phyloP scores from a whole-genome alignment of 1,284 basidiomycete species.

The Puccinia hordei region DNA sequence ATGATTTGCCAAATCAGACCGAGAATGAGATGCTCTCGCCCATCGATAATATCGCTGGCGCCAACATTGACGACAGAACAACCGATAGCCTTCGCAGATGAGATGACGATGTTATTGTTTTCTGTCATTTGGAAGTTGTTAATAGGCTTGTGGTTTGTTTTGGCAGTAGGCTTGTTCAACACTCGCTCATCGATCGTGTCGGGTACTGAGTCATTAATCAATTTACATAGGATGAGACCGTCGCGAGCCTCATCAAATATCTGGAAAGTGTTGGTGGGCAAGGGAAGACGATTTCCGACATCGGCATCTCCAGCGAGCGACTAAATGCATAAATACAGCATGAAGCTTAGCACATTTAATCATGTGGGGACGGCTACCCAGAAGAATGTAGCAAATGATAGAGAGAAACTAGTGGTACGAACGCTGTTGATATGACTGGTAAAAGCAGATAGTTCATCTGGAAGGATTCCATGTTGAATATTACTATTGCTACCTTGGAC shows the following conservation, averaged over 20 bases:
- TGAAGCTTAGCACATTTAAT: neutral
- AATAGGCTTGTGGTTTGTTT: constrained; percentile 58
- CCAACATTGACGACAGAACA: constrained; percentile 60
- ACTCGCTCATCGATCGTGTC: constrained; percentile 60
- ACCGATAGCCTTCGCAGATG: constrained; percentile 60
- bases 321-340: constrained; percentile 61
- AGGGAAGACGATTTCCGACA: constrained; percentile 78
- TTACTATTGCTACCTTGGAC: constrained; percentile 94
- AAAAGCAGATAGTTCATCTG: constrained; percentile 93
- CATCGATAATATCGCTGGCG: constrained; percentile 59
- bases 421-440: constrained; percentile 87
- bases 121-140: constrained; percentile 60
- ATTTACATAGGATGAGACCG: constrained; percentile 59
- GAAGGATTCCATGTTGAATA: constrained; percentile 96
- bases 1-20: constrained; percentile 60
- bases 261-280: constrained; percentile 98
- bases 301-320: constrained; percentile 87
- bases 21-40: constrained; percentile 59
- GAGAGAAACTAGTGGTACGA: neutral
- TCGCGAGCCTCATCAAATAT: constrained; percentile 85
- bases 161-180: constrained; percentile 56
- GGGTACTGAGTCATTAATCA: constrained; percentile 60
- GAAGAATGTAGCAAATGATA: neutral
- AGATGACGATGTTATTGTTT: constrained; percentile 61
- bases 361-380: neutral